Conservation (phyloP, 192 early-diverging fungal genomes). For the Chytriomyces sp. region DNA sequence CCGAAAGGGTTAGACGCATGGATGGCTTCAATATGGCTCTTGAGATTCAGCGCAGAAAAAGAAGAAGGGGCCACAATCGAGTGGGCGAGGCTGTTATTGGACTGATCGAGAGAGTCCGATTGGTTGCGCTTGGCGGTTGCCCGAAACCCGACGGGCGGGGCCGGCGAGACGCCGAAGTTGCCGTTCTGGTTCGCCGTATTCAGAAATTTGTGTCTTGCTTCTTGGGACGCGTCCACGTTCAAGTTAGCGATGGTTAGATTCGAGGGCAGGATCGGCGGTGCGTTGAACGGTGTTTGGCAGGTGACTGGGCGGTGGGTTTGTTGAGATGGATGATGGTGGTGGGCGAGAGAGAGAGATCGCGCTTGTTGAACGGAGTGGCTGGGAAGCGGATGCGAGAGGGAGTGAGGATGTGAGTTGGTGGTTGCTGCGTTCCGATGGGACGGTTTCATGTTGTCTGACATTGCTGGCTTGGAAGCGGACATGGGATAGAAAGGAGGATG, state of each 20-base stretch:
- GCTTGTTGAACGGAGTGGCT: not conserved
- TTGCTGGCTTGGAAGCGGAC: too few species aligned
- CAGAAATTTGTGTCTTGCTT: too few species aligned
- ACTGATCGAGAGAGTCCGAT: conserved; percentile 6
- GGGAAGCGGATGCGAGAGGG: not conserved
- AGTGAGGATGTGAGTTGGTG: not conserved
- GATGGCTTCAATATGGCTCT: not conserved
- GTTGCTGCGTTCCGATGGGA: too few species aligned
- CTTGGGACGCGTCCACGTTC: too few species aligned
- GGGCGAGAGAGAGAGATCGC: not conserved
- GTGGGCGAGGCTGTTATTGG: not conserved
- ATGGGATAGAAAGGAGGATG: too few species aligned
- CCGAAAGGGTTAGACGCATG: not conserved
- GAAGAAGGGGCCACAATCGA: not conserved
- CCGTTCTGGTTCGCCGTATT: not conserved
- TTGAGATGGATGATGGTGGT: not conserved
- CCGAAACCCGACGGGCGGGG: conserved; percentile 3
- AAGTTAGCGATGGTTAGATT: too few species aligned
- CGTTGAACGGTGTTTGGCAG: not conserved
- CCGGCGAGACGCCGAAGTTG: not conserved
- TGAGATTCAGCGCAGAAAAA: not conserved
- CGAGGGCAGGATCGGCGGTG: too few species aligned
- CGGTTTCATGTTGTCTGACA: too few species aligned
- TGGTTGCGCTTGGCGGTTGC: conserved; percentile 32
- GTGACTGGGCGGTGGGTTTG: not conserved